Percentiles rank a stretch among this genome's conserved stretches.
phyloP scores from a whole-genome alignment of 371 early-diverging fungal species.

The Lichtheimia corymbifera region DNA sequence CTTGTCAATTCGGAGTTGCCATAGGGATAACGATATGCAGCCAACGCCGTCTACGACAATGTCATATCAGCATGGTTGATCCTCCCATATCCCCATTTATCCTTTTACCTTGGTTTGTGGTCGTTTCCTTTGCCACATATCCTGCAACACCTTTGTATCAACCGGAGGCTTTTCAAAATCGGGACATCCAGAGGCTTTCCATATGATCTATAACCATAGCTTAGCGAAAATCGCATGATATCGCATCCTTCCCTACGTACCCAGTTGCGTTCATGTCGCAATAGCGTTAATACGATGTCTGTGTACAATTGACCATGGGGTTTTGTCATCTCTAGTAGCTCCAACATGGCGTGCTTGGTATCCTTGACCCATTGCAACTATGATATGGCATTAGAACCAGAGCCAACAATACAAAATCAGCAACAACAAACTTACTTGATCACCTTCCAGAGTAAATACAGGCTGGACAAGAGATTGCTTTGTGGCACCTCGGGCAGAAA shows the following conservation, averaged over 20 bases:
- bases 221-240: background rate
- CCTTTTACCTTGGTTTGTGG: constrained; percentile 1
- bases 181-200: constrained; percentile 54
- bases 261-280: constrained; percentile 48
- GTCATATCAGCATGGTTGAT: background rate
- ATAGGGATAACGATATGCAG: constrained; percentile 30
- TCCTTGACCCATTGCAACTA: constrained; percentile 35
- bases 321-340: constrained; percentile 31
- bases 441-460: constrained; percentile 29
- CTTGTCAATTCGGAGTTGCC: constrained; percentile 38
- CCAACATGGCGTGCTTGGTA: constrained; percentile 18
- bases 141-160: constrained; percentile 21
- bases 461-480: constrained; percentile 38
- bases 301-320: constrained; percentile 52
- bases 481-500: constrained; percentile 32
- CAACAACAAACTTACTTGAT: constrained; percentile 23
- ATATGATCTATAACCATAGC: constrained; percentile 31
- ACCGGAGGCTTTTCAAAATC: constrained; percentile 43
- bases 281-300: constrained; percentile 38
- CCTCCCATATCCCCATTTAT: background rate
- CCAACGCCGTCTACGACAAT: constrained; percentile 19
- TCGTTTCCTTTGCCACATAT: constrained; percentile 18
- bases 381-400: background rate
- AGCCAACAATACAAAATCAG: too few relatives aligned
- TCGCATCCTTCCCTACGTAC: constrained; percentile 16